Percentiles rank a stretch among this genome's conserved stretches.
Evolutionary conservation across 306 rosid species (phyloP).

Genomic region (Begonia loranthoides): DNA sequence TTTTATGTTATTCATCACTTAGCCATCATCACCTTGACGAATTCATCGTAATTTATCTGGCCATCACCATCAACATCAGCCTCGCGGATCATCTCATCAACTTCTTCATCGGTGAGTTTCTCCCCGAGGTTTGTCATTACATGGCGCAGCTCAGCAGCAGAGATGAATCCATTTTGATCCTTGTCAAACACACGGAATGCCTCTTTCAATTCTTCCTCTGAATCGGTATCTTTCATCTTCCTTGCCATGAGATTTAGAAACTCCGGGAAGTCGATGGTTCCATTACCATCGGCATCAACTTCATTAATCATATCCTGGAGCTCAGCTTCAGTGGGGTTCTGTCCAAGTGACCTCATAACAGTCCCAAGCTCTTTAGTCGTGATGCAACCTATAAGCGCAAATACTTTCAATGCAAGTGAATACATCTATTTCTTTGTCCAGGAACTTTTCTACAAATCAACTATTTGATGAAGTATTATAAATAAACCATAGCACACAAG

Average conservation of each 20-base stretch:
- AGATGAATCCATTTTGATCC: constrained; percentile 84
- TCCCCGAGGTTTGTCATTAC: constrained; percentile 82
- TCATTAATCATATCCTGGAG: constrained; percentile 78
- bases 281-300: constrained; percentile 75
- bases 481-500: too few species aligned
- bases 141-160: constrained; percentile 85
- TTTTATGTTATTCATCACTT: too few species aligned
- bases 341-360: constrained; percentile 73
- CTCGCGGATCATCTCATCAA: constrained; percentile 79
- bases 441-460: too few species aligned
- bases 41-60: constrained; percentile 72
- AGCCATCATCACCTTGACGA: constrained; percentile 68
- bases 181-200: constrained; percentile 78
- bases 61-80: constrained; percentile 80
- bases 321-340: constrained; percentile 80
- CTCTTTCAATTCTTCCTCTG: constrained; percentile 78
- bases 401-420: background rate
- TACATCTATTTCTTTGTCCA: too few species aligned
- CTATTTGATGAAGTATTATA: too few species aligned
- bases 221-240: constrained; percentile 77
- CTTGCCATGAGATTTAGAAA: constrained; percentile 77
- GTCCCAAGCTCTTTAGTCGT: constrained; percentile 80
- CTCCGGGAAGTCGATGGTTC: constrained; percentile 75
- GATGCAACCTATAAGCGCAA: constrained; percentile 39
- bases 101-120: constrained; percentile 78